These are phyloP conservation scores for Nitzschia palea DNA, from an alignment of 108 stramenopile species.

Conservation along the genomic window DNA sequence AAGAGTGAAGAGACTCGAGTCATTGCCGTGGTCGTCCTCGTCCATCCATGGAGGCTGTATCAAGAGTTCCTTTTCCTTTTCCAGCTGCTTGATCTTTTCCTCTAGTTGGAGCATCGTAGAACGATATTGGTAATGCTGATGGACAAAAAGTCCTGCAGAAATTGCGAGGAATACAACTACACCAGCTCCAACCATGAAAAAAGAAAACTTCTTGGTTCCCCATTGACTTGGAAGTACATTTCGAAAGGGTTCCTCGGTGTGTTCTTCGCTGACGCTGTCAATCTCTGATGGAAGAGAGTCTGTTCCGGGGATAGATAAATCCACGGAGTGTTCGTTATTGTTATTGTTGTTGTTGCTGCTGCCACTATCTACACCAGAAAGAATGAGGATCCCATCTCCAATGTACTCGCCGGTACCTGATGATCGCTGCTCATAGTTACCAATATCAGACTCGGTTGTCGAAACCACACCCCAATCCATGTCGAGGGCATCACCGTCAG, in stretches of 20 bases:
- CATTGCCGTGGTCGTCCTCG: neutral
- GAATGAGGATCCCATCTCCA: conserved; percentile 27
- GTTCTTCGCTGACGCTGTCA: conserved; percentile 17
- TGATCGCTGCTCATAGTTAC: neutral
- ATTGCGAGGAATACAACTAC: neutral
- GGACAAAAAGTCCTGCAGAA: conserved; percentile 1
- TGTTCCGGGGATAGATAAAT: conserved; percentile 39
- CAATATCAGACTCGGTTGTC: conserved; percentile 8
- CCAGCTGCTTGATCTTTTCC: conserved; percentile 15
- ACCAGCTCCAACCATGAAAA: neutral
- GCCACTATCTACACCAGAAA: conserved; percentile 19
- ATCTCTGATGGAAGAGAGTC: conserved; percentile 37
- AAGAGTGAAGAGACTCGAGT: conserved; percentile 5
- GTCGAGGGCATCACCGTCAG: neutral
- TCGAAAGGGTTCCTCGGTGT: neutral
- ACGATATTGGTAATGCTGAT: conserved; percentile 1
- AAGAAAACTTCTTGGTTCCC: neutral
- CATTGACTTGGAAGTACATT: neutral
- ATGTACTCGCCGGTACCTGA: conserved; percentile 2
- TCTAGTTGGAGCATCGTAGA: neutral
- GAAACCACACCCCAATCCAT: conserved; percentile 23
- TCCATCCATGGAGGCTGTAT: neutral
- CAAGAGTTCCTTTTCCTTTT: neutral
- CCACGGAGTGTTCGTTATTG: conserved; percentile 6
- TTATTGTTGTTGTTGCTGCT: neutral